Percentiles rank a stretch among this genome's conserved stretches.
Conservation (phyloP, 108 stramenopile species). For the Conticribra weissflogii region DNA sequence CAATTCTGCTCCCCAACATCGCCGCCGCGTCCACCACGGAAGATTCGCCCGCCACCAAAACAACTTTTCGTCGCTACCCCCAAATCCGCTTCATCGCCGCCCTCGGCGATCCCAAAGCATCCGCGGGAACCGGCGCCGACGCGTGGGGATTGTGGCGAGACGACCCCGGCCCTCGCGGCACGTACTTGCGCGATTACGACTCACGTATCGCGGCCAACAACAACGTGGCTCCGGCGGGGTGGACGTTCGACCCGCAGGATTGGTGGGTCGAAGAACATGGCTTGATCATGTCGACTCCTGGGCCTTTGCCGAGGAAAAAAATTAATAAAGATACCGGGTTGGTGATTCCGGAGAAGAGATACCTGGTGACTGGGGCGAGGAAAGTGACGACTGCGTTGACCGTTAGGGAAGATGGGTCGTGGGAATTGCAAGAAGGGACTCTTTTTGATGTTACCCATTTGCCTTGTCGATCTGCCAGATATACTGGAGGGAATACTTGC, state of each 20-base stretch:
- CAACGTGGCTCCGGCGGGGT: slow-evolving; percentile 77
- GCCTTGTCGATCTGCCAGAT: slow-evolving; percentile 50
- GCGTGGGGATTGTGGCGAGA: slow-evolving; percentile 80
- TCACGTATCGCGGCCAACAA: slow-evolving; percentile 32
- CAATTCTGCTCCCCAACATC: background rate
- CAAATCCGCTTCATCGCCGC: slow-evolving; percentile 85
- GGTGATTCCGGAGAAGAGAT: slow-evolving; percentile 29
- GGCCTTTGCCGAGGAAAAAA: slow-evolving; percentile 41
- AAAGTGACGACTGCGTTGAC: slow-evolving; percentile 45
- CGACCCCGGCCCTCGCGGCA: slow-evolving; percentile 89
- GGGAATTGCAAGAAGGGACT: slow-evolving; percentile 49
- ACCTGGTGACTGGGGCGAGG: slow-evolving; percentile 55
- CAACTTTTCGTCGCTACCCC: slow-evolving; percentile 56
- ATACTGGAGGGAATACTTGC: slow-evolving; percentile 36
- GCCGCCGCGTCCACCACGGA: background rate
- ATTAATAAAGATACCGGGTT: slow-evolving; percentile 65
- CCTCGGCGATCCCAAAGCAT: slow-evolving; percentile 68
- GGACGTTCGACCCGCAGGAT: slow-evolving; percentile 74
- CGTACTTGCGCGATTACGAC: slow-evolving; percentile 71
- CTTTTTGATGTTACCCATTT: slow-evolving; percentile 62
- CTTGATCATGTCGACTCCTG: slow-evolving; percentile 53
- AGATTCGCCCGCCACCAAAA: background rate
- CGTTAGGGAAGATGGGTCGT: slow-evolving; percentile 44
- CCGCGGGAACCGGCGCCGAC: slow-evolving; percentile 56
- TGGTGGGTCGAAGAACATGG: slow-evolving; percentile 92